phyloP scores from a whole-genome alignment of 257 asterid genomes.

The Knoxia roxburghii region DNA sequence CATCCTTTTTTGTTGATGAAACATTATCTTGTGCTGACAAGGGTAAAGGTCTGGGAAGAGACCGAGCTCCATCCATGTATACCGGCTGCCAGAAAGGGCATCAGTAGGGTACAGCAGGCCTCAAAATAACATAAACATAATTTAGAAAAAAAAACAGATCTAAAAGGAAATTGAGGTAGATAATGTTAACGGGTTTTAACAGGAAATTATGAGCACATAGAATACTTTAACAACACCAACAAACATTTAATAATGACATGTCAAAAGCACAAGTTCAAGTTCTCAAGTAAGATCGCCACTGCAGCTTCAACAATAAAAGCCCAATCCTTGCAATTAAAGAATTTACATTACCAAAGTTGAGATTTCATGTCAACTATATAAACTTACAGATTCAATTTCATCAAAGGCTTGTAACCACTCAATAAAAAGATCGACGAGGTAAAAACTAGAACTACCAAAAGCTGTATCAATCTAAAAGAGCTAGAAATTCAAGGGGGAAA shows the following conservation, averaged over 20 bases:
- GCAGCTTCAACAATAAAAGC: neutral
- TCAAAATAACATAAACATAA: constrained; percentile 2
- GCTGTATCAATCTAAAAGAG: neutral
- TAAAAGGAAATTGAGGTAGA: neutral
- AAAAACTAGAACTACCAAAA: neutral
- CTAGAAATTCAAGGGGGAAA: neutral
- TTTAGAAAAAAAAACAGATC: neutral
- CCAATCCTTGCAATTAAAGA: neutral
- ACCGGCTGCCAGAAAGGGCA: constrained; percentile 45
- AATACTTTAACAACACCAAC: neutral
- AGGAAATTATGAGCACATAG: neutral
- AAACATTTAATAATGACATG: neutral
- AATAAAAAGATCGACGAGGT: neutral
- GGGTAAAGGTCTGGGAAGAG: constrained; percentile 88
- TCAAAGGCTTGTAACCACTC: neutral
- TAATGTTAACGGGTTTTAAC: neutral
- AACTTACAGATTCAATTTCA: neutral
- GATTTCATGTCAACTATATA: neutral
- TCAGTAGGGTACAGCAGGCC: constrained; percentile 14
- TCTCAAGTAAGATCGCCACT: neutral
- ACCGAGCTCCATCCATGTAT: constrained; percentile 46
- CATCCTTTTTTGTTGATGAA: constrained; percentile 40
- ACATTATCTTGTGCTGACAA: constrained; percentile 44
- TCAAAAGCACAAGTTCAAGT: neutral
- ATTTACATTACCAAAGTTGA: neutral